Evolutionary conservation across 2,329 filamentous ascomycete species (phyloP).

Genomic region (Hortaea sp.): DNA sequence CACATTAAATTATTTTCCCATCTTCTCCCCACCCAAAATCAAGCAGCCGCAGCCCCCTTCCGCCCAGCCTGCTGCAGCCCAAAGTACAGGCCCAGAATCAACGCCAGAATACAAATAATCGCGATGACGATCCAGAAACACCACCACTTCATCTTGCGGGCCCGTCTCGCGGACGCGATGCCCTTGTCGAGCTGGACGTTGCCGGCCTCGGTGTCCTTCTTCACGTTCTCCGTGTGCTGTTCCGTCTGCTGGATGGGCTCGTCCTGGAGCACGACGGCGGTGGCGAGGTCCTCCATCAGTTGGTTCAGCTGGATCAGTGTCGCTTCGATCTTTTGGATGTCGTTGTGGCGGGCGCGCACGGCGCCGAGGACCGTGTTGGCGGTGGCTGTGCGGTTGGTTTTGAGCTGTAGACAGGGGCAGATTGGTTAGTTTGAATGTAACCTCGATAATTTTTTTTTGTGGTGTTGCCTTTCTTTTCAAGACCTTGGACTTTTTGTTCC

Average conservation of each 20-base stretch:
- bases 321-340: conserved; percentile 70
- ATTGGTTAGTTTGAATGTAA: background rate
- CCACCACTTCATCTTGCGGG: conserved; percentile 74
- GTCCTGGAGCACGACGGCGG: conserved; percentile 65
- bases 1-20: too few species aligned
- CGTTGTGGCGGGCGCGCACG: conserved; percentile 72
- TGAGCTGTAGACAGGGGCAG: conserved; percentile 44
- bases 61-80: conserved; percentile 19
- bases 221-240: conserved; percentile 55
- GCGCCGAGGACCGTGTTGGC: conserved; percentile 65
- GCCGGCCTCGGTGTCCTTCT: conserved; percentile 56
- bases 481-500: too few species aligned
- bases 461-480: too few species aligned
- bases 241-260: conserved; percentile 52
- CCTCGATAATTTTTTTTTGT: background rate
- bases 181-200: conserved; percentile 61
- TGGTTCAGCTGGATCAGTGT: conserved; percentile 60
- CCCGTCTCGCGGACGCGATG: conserved; percentile 55
- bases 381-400: conserved; percentile 63
- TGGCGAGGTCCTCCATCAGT: conserved; percentile 66
- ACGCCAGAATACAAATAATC: conserved; percentile 40
- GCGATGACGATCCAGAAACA: conserved; percentile 50
- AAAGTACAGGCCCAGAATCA: conserved; percentile 41
- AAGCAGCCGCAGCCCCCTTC: too few species aligned
- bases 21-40: too few species aligned